Evolutionary conservation across 805 yeast genomes (phyloP).

Genomic region (Myxozyma melibiosi): DNA sequence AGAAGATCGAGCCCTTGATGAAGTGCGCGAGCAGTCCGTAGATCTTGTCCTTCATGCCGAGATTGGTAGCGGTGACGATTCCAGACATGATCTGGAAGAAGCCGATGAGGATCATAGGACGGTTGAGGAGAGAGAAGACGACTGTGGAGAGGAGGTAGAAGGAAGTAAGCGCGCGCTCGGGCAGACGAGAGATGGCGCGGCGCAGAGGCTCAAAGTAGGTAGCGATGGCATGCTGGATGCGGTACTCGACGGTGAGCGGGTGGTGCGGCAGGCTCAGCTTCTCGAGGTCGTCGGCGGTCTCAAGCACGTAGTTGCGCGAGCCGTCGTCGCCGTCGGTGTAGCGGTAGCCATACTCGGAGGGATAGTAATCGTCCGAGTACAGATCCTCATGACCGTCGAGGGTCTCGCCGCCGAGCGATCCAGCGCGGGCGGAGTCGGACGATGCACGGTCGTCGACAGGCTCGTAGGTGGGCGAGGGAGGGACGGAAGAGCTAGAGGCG

Average conservation of each 20-base stretch:
- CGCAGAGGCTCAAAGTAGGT: conserved; percentile 21
- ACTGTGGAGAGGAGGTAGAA: conserved; percentile 42
- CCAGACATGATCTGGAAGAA: conserved; percentile 59
- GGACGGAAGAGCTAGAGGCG: background rate
- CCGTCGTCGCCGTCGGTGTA: conserved; percentile 42
- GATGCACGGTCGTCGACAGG: conserved; percentile 12
- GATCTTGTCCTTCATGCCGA: conserved; percentile 68
- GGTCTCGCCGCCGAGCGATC: conserved; percentile 19
- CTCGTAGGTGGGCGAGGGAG: background rate
- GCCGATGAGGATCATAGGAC: conserved; percentile 64
- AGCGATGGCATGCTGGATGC: conserved; percentile 25
- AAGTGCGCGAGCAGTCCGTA: conserved; percentile 91
- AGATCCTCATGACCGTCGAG: conserved; percentile 21
- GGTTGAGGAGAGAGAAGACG: conserved; percentile 57
- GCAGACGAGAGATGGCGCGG: conserved; percentile 26
- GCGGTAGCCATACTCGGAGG: conserved; percentile 28
- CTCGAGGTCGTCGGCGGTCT: conserved; percentile 25
- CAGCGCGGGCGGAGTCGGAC: conserved; percentile 14
- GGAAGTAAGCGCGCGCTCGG: conserved; percentile 34
- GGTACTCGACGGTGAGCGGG: conserved; percentile 25
- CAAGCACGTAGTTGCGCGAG: conserved; percentile 31
- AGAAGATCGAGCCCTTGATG: conserved; percentile 92
- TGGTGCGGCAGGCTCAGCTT: conserved; percentile 21
- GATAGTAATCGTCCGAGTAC: conserved; percentile 2
- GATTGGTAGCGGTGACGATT: conserved; percentile 63